Base-by-base conservation (phyloP, 352 stramenopile genomes). In the Thalassiosira allenii region DNA sequence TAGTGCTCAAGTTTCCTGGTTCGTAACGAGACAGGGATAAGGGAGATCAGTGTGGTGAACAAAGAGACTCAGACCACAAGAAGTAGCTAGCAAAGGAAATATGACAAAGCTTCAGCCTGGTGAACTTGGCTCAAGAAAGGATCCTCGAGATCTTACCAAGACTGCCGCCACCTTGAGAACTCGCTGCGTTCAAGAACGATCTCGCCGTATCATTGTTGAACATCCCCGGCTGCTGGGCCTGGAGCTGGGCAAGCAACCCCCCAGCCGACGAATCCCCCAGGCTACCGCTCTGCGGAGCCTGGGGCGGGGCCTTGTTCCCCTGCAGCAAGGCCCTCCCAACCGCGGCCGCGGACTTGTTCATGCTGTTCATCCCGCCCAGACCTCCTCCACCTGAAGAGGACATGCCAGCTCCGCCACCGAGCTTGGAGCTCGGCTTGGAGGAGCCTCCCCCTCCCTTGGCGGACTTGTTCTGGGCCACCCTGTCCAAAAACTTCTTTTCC, bases 401-500 rank as follows among this genome's bases (percentile, higher is more conserved):
- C 9, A n/a, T 62, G 17, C 29, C 54, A n/a, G 9, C 23, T 27
- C 59, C 34, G 32, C 34, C 59, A 34, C 11, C 11, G n/a, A n/a
- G n/a, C n/a, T n/a, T n/a, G n/a, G n/a, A n/a, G 37, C 8, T 17
- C 8, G 54, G 9, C 44, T 53, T 67, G n/a, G 30, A 67, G n/a
- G 9, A 53, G 20, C 22, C 6, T 22, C 30, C 40, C 25, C 41
- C 34, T 20, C 22, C 83, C 32, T 82, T 90, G 34, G 56, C 29
- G n/a, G 20, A 43, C n/a, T 59, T 76, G 40, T 96, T 98, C 75
- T 98, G 95, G 64, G 97, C 88, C 3, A 97, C 96, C 9, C 97
- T 83, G 74, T 99, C 96, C 30, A 99, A 85, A 79, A 99, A 99
- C 29, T 95, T 96, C 32, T 97, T 95, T 86, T 99, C 97, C 44